Percentiles rank a stretch among this genome's conserved stretches.
Evolutionary conservation across 2,329 filamentous ascomycete species (phyloP).

Genomic region (Ascochyta rabiei): DNA sequence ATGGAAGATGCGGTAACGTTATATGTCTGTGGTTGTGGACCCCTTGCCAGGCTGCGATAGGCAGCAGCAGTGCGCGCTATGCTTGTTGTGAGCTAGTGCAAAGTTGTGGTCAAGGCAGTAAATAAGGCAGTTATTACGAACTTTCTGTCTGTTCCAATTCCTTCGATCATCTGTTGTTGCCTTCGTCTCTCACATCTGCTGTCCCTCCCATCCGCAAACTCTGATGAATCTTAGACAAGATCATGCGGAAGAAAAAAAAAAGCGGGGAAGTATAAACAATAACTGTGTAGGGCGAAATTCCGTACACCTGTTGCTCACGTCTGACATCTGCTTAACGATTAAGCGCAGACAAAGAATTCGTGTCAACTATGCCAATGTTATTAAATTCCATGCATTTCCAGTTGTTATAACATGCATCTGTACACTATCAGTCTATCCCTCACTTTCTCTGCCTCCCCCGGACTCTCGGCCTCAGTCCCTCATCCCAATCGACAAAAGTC

Average conservation of each 20-base stretch:
- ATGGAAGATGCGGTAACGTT: not conserved
- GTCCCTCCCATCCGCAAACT: not conserved
- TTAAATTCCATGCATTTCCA: not conserved
- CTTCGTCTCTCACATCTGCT: not conserved
- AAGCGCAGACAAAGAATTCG: not conserved
- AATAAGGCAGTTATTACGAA: not conserved
- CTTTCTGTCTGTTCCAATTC: no score
- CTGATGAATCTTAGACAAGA: not conserved
- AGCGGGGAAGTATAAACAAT: no score
- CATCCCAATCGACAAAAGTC: conserved; percentile 19
- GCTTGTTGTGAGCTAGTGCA: not conserved
- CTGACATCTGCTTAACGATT: not conserved
- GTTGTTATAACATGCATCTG: not conserved
- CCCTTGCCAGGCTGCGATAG: not conserved
- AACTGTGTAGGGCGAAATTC: not conserved
- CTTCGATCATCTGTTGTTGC: not conserved
- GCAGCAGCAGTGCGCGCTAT: not conserved
- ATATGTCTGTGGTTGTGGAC: not conserved
- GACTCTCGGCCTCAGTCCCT: conserved; percentile 6
- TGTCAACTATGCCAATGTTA: not conserved
- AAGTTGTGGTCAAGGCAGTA: not conserved
- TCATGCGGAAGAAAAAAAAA: not conserved
- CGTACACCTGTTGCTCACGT: not conserved
- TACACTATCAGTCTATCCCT: not conserved
- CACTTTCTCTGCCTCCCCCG: not conserved